Conservation (phyloP, 108 stramenopile genomes). For the Epipyxis sp. region DNA sequence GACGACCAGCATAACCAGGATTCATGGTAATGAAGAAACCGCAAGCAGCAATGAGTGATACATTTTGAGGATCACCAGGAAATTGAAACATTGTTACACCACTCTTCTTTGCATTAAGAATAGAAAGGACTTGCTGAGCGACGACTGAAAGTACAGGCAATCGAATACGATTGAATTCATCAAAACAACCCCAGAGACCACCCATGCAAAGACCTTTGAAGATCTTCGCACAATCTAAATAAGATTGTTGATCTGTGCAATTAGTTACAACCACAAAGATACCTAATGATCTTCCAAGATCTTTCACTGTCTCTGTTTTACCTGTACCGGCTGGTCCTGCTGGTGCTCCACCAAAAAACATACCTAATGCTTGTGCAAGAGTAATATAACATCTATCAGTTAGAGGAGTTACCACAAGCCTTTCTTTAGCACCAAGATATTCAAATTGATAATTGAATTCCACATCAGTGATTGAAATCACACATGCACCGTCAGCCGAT, state of each 20-base stretch:
- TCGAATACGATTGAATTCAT: conserved; percentile 87
- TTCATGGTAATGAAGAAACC: conserved; percentile 92
- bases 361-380: conserved; percentile 81
- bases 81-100: conserved; percentile 71
- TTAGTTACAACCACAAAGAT: conserved; percentile 86
- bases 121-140: conserved; percentile 76
- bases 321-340: conserved; percentile 88
- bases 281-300: conserved; percentile 78
- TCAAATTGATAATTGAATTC: conserved; percentile 88
- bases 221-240: conserved; percentile 85
- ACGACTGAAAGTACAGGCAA: conserved; percentile 84
- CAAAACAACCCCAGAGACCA: conserved; percentile 87
- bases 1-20: conserved; percentile 85
- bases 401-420: conserved; percentile 82
- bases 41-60: conserved; percentile 70
- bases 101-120: conserved; percentile 83
- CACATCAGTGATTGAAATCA: conserved; percentile 77
- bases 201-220: conserved; percentile 86
- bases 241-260: conserved; percentile 83
- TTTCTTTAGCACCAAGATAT: conserved; percentile 84
- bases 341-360: conserved; percentile 88
- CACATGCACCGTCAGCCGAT: conserved; percentile 67
- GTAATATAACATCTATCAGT: conserved; percentile 90
- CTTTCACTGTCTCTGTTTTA: conserved; percentile 69
- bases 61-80: conserved; percentile 83